Evolutionary conservation across 2,329 filamentous ascomycete species (phyloP).

Genomic region (Chalaropsis thielavioides): DNA sequence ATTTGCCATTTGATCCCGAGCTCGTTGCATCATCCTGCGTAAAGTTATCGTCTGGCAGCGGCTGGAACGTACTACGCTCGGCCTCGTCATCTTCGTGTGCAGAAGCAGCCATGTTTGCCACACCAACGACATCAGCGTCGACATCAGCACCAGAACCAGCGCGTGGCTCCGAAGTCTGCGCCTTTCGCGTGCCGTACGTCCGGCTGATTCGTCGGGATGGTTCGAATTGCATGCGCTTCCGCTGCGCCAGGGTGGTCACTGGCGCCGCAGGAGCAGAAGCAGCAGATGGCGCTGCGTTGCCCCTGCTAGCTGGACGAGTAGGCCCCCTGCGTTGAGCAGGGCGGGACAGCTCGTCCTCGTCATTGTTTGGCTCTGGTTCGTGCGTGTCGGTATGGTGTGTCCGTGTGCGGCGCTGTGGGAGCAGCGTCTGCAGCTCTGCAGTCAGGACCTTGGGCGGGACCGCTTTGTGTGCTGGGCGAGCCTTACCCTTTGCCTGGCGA

Average conservation of each 20-base stretch:
- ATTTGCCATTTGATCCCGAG: conserved; percentile 26
- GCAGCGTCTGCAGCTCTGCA: conserved; percentile 38
- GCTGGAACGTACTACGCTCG: conserved; percentile 29
- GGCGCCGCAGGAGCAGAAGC: conserved; percentile 20
- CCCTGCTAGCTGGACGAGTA: conserved; percentile 26
- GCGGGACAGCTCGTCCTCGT: conserved; percentile 44
- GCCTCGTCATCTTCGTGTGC: conserved; percentile 24
- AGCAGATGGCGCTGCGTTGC: conserved; percentile 17
- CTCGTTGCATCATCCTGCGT: conserved; percentile 18
- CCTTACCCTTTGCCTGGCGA: conserved; percentile 20
- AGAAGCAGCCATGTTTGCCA: neutral
- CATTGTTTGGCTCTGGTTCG: conserved; percentile 28
- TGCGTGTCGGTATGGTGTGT: conserved; percentile 25
- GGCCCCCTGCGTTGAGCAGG: conserved; percentile 22
- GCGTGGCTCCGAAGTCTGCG: conserved; percentile 16
- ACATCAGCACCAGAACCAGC: conserved; percentile 6
- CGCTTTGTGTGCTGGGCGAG: conserved; percentile 27
- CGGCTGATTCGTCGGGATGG: conserved; percentile 21
- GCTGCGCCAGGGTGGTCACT: conserved; percentile 16
- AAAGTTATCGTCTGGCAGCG: conserved; percentile 33
- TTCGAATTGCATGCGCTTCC: conserved; percentile 20
- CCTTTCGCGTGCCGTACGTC: conserved; percentile 18
- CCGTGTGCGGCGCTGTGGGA: conserved; percentile 37
- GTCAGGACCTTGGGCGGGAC: conserved; percentile 37
- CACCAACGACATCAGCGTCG: conserved; percentile 18